Conservation (phyloP, 129 eudicot species). For the Mikania micrantha region DNA sequence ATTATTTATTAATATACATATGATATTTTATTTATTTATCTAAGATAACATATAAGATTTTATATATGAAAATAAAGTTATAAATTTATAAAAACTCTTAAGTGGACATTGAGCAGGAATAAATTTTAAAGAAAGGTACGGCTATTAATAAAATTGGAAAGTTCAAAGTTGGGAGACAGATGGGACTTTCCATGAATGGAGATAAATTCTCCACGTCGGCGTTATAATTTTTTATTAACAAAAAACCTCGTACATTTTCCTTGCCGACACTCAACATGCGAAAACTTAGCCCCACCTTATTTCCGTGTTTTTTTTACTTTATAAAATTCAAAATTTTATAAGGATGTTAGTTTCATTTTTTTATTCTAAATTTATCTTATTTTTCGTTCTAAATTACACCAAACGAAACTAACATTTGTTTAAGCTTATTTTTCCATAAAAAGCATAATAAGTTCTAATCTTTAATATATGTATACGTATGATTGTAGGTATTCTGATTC, state of each 20-base stretch:
- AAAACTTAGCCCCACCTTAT: background rate
- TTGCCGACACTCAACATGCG: constrained; percentile 23
- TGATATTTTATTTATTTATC: too few relatives aligned
- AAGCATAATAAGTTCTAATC: too few relatives aligned
- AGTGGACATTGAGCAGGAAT: background rate
- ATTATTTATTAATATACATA: too few relatives aligned
- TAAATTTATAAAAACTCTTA: background rate
- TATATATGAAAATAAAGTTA: too few relatives aligned
- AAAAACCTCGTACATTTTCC: constrained; percentile 30
- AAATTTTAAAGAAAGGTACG: too few relatives aligned
- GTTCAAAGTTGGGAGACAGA: background rate
- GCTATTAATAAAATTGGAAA: constrained; percentile 3
- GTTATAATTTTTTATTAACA: background rate
- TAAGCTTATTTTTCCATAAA: too few relatives aligned
- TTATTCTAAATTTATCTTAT: too few relatives aligned
- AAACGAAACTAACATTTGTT: too few relatives aligned
- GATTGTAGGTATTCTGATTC: too few relatives aligned
- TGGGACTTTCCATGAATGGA: constrained; percentile 18
- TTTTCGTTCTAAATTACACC: too few relatives aligned
- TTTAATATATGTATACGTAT: too few relatives aligned
- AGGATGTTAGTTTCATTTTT: background rate
- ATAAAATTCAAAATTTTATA: background rate
- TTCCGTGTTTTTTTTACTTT: background rate
- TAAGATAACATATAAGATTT: too few relatives aligned
- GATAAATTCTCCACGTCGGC: constrained; percentile 16